phyloP scores from a whole-genome alignment of 176 grass and related monocot genomes.

The Avena atlantica region DNA sequence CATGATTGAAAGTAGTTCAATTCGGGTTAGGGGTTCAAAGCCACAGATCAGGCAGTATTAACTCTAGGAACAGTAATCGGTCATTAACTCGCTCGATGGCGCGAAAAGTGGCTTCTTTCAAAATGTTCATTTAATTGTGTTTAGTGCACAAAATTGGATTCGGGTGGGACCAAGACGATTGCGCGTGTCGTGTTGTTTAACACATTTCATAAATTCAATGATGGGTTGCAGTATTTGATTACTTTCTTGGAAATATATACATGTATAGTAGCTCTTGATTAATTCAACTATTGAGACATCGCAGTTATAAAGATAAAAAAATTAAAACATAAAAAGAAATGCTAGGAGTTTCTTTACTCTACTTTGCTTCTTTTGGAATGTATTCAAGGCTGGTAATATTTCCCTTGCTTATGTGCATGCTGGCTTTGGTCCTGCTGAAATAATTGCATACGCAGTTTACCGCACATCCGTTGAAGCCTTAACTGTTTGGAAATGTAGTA shows the following conservation, averaged over 20 bases:
- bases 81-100: neutral
- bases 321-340: neutral
- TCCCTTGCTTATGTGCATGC: neutral
- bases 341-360: constrained; percentile 13
- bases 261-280: neutral
- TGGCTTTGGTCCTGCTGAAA: neutral
- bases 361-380: constrained; percentile 14
- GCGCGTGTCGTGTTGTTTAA: neutral
- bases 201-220: neutral
- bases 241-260: neutral
- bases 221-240: neutral
- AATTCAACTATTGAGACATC: neutral
- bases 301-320: neutral
- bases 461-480: neutral
- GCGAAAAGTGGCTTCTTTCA: neutral
- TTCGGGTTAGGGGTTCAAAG: neutral
- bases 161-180: neutral
- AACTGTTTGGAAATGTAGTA: constrained; percentile 11
- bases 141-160: neutral
- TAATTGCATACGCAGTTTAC: neutral
- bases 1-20: constrained; percentile 1
- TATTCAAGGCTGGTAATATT: neutral
- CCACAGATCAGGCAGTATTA: neutral
- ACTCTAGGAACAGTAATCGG: neutral
- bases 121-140: neutral